These are phyloP conservation scores for Cladophialophora exuberans DNA, from an alignment of 2,329 filamentous ascomycete species.

Conservation along the genomic window DNA sequence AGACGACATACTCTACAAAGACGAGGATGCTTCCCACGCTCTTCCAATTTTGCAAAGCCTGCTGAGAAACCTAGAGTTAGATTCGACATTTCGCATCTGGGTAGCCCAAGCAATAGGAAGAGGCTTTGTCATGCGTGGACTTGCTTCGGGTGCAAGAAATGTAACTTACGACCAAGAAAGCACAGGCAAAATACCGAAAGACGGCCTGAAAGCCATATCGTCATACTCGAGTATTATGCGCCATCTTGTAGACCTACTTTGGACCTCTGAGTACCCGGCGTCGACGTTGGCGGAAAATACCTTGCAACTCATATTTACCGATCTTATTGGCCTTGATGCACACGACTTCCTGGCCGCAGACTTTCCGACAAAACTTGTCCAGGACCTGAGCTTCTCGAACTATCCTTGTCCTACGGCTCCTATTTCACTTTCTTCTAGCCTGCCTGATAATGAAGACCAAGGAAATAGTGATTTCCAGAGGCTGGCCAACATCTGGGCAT, in stretches of 20 bases:
- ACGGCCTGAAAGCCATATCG: conserved; percentile 13
- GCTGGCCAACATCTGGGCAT: conserved; percentile 58
- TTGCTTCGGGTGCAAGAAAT: conserved; percentile 35
- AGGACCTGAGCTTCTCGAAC: conserved; percentile 46
- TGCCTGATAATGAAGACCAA: neutral
- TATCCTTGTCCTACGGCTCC: conserved; percentile 44
- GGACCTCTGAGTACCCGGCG: conserved; percentile 21
- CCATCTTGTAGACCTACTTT: conserved; percentile 21
- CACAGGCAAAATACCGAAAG: neutral
- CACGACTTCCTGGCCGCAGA: conserved; percentile 40
- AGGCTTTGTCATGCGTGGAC: conserved; percentile 76
- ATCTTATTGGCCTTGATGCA: conserved; percentile 37
- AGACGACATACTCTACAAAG: conserved; percentile 70
- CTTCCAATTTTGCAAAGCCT: conserved; percentile 76
- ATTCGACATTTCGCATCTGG: conserved; percentile 77
- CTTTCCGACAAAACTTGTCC: conserved; percentile 43
- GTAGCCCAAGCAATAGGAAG: conserved; percentile 81
- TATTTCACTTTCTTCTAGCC: neutral
- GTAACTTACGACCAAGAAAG: neutral
- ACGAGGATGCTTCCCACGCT: conserved; percentile 65
- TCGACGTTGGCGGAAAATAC: conserved; percentile 45
- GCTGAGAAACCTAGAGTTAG: conserved; percentile 66
- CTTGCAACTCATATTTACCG: conserved; percentile 47
- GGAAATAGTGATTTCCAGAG: neutral
- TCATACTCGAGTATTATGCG: conserved; percentile 29